Evolutionary conservation across 2,329 filamentous ascomycete species (phyloP).

Genomic region (Alternaria rosae): DNA sequence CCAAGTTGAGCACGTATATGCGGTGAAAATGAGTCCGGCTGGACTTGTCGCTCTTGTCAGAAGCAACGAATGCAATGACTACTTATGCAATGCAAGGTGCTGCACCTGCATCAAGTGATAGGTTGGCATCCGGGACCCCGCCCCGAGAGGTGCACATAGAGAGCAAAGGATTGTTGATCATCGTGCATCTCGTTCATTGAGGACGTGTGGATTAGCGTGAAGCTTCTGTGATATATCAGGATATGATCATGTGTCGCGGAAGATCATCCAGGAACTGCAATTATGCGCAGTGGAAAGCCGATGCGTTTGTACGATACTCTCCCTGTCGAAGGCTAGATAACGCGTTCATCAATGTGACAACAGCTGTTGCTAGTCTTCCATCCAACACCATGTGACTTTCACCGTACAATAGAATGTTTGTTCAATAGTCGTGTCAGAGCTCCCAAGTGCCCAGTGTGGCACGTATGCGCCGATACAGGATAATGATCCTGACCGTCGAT

Average conservation of each 20-base stretch:
- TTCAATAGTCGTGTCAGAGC: background rate
- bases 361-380: background rate
- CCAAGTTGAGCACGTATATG: background rate
- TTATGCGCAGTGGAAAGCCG: background rate
- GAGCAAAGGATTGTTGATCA: background rate
- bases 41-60: background rate
- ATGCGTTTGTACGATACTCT: background rate
- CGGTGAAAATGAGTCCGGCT: background rate
- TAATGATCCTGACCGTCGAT: conserved; percentile 27
- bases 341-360: background rate
- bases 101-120: background rate
- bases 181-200: background rate
- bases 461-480: conserved; percentile 5
- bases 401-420: too few species aligned
- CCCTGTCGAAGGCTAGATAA: background rate
- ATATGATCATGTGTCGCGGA: background rate
- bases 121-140: conserved; percentile 9
- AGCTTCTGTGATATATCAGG: background rate
- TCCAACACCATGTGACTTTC: too few species aligned
- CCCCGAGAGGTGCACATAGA: background rate
- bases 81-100: background rate
- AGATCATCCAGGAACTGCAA: background rate
- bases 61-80: background rate
- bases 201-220: too few species aligned
- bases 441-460: background rate